Base-by-base conservation (phyloP, 768 basidiomycete genomes). In the Phlegmacium glaucopus region DNA sequence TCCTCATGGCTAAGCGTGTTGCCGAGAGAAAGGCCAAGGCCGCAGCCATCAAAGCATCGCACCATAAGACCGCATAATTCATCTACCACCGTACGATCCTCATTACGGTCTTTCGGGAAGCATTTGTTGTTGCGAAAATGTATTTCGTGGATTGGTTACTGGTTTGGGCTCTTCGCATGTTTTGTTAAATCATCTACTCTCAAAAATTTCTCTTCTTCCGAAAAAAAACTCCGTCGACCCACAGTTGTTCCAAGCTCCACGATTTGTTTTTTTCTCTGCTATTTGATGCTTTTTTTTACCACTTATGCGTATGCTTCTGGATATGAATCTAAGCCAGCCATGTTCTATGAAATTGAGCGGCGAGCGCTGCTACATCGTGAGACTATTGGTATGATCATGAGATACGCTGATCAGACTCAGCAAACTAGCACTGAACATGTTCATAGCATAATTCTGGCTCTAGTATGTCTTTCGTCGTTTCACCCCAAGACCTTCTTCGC, bases 21-120 rank as follows among this genome's bases (percentile, higher is more conserved):
- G 83, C 90, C 50, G 94, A 96, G 78, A 90, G 86, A 80, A 94
- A 95, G 80, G 84, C 82, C 65, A 90, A 92, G 77, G 80, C 78
- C 60, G 89, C 91, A 30, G 90, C 90, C 37, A 74, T 85, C 80
- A 90, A 90, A 74, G 90, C 89, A 28, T 79, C 87, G 42, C 89
- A 90, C 79, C 58, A 63, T 58, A 66, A 67, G 61, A 57, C 62
- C 15, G 57, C 57, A 30, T 58, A 53, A 55, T 39, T 37, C 40
- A 37, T 39, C 38, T 27, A 27, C 16, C 27, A 16, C 39, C 48
- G 46, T 8, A 10, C 32, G 11, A 10, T 34, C 32, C 6, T 34
- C 32, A 34, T 34, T n/a, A 34, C n/a, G 32, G 32, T 34, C 32
- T 34, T 34, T 34, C 32, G n/a, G 32, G 32, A 40, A 13, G 22